Evolutionary conservation across 768 basidiomycete genomes (phyloP), one percentile per base, ranked within the genome.

Genomic region (Leccinum variicolor): DNA sequence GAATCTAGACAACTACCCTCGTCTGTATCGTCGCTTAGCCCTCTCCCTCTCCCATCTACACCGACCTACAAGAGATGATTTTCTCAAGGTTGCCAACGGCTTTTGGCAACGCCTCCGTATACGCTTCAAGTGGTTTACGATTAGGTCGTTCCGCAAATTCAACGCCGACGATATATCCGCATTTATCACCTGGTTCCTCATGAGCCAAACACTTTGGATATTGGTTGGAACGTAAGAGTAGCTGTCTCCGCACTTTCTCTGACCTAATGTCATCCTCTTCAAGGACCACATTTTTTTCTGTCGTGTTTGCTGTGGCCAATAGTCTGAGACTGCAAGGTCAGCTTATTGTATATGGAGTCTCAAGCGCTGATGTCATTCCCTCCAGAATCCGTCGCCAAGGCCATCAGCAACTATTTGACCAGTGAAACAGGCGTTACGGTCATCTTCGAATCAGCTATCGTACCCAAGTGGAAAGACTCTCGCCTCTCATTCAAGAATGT

Each of bases 81-180:
- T 98, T 57, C 80, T 98, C 34, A 84, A 82, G 19, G 88, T 92
- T 4, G 87, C 95, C 4, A 89, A 82, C 29, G 86, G 88, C n/a
- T 94, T 95, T 70, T 94, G 94, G 87, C 84, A 96, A 63, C 85
- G 97, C 3, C 72, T 89, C 23, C 82, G 87, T 21, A 90, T 98
- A 63, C 84, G 93, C n/a, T 92, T 98, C 77, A 94, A 94, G 70
- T 99, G 97, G 97, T 90, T 94, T 63, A 93, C 93, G 11, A 95
- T 98, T 65, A 81, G 92, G 60, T 93, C 92, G 4, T 99, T 97
- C 76, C 84, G 96, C 49, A 87, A 84, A 66, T 99, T 95, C 75
- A 94, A 97, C 64, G 89, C 92, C 52, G 97, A 99, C 71, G 97
- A 99, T 70, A 90, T 96, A 54, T 95, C 93, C 43, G 96, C 95